A percentile compares a stretch with the other conserved stretches of the same genome.
Conservation (phyloP, 192 early-diverging fungal species). For the Coemansia aciculifera region DNA sequence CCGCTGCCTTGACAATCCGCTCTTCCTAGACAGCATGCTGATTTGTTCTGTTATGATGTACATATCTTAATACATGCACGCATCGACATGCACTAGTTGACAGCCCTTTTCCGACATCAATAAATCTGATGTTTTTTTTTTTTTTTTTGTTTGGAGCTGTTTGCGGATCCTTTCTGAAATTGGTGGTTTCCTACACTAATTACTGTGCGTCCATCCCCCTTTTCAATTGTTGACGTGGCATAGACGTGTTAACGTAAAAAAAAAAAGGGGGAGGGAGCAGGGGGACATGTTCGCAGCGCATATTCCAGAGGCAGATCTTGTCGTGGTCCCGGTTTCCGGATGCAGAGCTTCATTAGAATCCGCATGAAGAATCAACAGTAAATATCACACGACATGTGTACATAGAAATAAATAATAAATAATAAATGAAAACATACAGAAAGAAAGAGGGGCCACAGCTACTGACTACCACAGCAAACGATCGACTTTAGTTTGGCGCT, state of each 20-base stretch:
- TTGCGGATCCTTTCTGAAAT: neutral
- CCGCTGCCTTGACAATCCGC: constrained; percentile 4
- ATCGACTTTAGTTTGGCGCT: constrained; percentile 13
- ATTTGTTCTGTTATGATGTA: neutral
- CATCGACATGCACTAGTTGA: neutral
- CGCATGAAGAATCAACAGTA: neutral
- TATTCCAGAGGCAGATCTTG: constrained; percentile 2
- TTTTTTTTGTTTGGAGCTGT: neutral
- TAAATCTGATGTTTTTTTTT: neutral
- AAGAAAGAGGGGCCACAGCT: neutral
- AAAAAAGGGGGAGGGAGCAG: neutral
- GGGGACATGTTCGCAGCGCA: neutral
- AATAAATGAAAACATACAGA: constrained; percentile 7
- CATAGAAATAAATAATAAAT: constrained; percentile 9
- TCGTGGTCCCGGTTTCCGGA: neutral
- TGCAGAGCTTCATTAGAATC: neutral
- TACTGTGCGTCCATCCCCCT: neutral
- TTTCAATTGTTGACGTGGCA: neutral
- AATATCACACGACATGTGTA: constrained; percentile 5
- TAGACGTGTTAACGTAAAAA: neutral
- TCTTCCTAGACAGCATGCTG: neutral
- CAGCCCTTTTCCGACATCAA: neutral
- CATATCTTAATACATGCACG: neutral
- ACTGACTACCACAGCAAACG: constrained; percentile 32
- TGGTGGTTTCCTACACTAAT: neutral